Percentiles rank a stretch among this genome's conserved stretches.
Conservation (phyloP, 2,329 filamentous ascomycete species). For the Cladosporium cucumerinum region DNA sequence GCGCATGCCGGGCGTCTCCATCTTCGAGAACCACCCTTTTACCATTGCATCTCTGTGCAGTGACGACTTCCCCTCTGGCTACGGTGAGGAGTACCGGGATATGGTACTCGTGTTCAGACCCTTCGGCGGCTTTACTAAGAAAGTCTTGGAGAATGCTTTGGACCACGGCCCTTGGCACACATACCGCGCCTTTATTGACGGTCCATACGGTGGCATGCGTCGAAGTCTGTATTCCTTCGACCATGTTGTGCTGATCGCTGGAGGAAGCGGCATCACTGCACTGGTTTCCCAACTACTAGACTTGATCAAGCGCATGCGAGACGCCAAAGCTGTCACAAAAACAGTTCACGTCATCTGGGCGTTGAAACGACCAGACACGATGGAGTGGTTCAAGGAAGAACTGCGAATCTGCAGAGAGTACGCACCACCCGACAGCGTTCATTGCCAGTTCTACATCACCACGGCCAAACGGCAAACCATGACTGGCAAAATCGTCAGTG, state of each 20-base stretch:
- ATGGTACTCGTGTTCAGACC: constrained; percentile 89
- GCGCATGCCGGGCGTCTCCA: constrained; percentile 85
- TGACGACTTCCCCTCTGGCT: constrained; percentile 87
- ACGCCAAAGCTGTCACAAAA: constrained; percentile 88
- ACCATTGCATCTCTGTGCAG: constrained; percentile 91
- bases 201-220: constrained; percentile 92
- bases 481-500: constrained; percentile 52
- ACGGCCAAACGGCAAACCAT: constrained; percentile 59
- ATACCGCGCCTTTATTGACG: constrained; percentile 88
- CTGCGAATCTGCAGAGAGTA: constrained; percentile 85
- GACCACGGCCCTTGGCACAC: constrained; percentile 87
- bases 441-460: constrained; percentile 93
- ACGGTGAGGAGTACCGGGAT: constrained; percentile 82
- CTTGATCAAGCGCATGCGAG: constrained; percentile 93
- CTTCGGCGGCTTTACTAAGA: constrained; percentile 83
- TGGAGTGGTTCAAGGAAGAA: constrained; percentile 98
- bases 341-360: constrained; percentile 93
- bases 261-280: constrained; percentile 90
- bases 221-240: constrained; percentile 88
- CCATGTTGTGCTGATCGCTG: constrained; percentile 87
- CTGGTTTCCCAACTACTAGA: constrained; percentile 87
- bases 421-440: constrained; percentile 81
- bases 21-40: constrained; percentile 93
- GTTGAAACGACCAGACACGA: constrained; percentile 81
- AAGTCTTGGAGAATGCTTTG: constrained; percentile 76